Evolutionary conservation across 2,329 filamentous ascomycete species (phyloP).

Genomic region (Davidsoniella virescens): DNA sequence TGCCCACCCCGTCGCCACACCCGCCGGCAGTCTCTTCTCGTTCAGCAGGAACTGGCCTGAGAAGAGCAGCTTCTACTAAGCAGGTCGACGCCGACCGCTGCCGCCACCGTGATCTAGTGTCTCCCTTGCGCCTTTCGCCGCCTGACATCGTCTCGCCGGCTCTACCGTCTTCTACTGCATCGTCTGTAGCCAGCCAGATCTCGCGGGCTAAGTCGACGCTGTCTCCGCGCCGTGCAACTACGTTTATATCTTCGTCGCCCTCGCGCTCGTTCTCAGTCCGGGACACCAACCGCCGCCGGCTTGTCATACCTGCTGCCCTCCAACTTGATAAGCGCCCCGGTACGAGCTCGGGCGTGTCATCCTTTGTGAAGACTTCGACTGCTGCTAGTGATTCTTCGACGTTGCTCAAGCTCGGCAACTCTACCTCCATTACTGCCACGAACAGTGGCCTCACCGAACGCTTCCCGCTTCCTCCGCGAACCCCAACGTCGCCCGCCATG

Average conservation of each 20-base stretch:
- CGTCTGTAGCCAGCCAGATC: neutral
- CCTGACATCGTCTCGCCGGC: conserved; percentile 1
- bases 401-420: neutral
- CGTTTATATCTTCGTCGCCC: neutral
- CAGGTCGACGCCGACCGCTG: conserved; percentile 11
- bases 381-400: neutral
- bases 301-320: neutral
- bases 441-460: neutral
- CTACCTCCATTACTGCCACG: neutral
- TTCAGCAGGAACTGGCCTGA: conserved; percentile 1
- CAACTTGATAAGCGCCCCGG: neutral
- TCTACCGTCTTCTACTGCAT: neutral
- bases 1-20: neutral
- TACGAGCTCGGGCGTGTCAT: neutral
- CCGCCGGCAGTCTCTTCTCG: too few species aligned
- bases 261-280: conserved; percentile 5
- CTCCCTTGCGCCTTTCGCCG: conserved; percentile 11
- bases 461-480: conserved; percentile 2
- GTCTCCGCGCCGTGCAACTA: neutral
- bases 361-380: neutral
- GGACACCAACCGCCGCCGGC: neutral
- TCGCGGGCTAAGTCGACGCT: neutral
- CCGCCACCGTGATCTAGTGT: conserved; percentile 10
- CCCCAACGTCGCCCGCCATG: conserved; percentile 8
- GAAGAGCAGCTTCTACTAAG: conserved; percentile 12